phyloP scores from a whole-genome alignment of 768 basidiomycete species.

The Termitomyces sp. region DNA sequence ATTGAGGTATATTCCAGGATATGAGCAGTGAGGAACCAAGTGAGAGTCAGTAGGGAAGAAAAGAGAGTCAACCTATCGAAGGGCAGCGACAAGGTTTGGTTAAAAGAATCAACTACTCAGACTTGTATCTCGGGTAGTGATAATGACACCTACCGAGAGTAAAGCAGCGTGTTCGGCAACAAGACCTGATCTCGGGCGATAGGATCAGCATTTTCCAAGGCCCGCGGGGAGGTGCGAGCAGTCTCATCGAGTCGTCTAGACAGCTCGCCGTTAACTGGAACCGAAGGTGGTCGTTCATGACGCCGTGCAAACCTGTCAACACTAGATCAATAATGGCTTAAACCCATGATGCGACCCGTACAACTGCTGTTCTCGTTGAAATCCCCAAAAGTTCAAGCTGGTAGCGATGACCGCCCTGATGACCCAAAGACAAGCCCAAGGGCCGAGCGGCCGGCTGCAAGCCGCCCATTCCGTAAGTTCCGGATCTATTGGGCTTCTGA shows the following conservation, averaged over 20 bases:
- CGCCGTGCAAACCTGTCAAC: slow-evolving; percentile 10
- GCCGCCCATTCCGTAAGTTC: slow-evolving; percentile 52
- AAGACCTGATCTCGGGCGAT: slow-evolving; percentile 1
- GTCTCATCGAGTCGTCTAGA: background rate
- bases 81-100: background rate
- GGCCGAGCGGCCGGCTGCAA: slow-evolving; percentile 60
- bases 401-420: slow-evolving; percentile 45
- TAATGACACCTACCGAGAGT: slow-evolving; percentile 33
- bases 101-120: background rate
- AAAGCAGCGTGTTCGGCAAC: slow-evolving; percentile 21
- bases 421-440: slow-evolving; percentile 66
- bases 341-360: slow-evolving; percentile 11
- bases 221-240: slow-evolving; percentile 1
- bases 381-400: slow-evolving; percentile 54
- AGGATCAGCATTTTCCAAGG: background rate
- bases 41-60: slow-evolving; percentile 65
- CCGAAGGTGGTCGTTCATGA: slow-evolving; percentile 1
- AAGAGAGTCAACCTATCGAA: slow-evolving; percentile 51
- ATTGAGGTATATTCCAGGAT: slow-evolving; percentile 76
- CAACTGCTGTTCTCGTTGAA: slow-evolving; percentile 28
- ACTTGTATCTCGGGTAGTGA: slow-evolving; percentile 17
- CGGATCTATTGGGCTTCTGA: slow-evolving; percentile 38
- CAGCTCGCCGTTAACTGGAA: background rate
- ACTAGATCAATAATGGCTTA: background rate
- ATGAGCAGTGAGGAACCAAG: slow-evolving; percentile 81